phyloP scores from a whole-genome alignment of 2,329 filamentous ascomycete species.

The Myriosclerotinia scirpicola region DNA sequence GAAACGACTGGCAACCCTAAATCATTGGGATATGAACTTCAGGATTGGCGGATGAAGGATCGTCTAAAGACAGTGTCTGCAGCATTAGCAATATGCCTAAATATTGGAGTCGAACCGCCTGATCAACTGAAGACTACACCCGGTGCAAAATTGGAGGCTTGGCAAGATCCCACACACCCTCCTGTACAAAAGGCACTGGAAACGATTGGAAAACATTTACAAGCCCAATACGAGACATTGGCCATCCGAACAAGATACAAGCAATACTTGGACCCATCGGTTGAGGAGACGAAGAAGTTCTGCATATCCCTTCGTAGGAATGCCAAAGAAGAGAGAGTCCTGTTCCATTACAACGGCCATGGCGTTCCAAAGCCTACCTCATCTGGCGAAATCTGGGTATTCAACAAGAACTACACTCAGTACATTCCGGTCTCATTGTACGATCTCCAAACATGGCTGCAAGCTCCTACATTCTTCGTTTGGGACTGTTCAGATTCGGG shows the following conservation, averaged over 20 bases:
- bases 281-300: slow-evolving; percentile 97
- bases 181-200: slow-evolving; percentile 84
- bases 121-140: slow-evolving; percentile 96
- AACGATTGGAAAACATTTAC: slow-evolving; percentile 93
- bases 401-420: slow-evolving; percentile 98
- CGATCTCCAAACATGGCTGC: slow-evolving; percentile 92
- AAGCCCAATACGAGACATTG: slow-evolving; percentile 92
- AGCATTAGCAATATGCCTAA: slow-evolving; percentile 89
- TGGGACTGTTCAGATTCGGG: slow-evolving; percentile 98
- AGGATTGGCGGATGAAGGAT: slow-evolving; percentile 98
- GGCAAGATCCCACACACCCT: slow-evolving; percentile 85
- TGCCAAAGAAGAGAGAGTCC: slow-evolving; percentile 90
- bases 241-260: slow-evolving; percentile 97
- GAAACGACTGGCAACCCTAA: slow-evolving; percentile 90
- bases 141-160: slow-evolving; percentile 91
- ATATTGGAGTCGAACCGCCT: slow-evolving; percentile 95
- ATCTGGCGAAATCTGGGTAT: slow-evolving; percentile 98
- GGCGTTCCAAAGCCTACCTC: slow-evolving; percentile 93
- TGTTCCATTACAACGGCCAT: slow-evolving; percentile 99
- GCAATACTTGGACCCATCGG: slow-evolving; percentile 91
- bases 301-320: slow-evolving; percentile 86
- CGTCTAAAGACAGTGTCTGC: slow-evolving; percentile 95
- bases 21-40: slow-evolving; percentile 62
- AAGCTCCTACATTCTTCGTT: slow-evolving; percentile 92
- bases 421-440: slow-evolving; percentile 97